A percentile compares a stretch with the other conserved stretches of the same genome.
These are phyloP conservation scores for Malus sylvestris DNA, from an alignment of 306 rosid genomes.

Conservation along the genomic window DNA sequence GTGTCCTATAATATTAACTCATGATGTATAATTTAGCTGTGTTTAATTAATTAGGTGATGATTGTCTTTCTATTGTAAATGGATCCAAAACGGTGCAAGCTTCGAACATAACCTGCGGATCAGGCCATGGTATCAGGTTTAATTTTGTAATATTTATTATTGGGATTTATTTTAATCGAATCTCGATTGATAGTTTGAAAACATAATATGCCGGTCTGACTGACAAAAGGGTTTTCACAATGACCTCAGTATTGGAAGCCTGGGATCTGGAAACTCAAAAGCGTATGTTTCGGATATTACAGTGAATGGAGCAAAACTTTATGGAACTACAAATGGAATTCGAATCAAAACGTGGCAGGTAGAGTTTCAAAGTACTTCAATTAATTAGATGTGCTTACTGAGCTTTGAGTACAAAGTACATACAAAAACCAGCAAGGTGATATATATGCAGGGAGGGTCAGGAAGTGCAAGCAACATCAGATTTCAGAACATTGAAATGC, in stretches of 20 bases:
- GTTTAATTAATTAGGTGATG: slow-evolving; percentile 35
- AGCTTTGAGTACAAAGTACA: background rate
- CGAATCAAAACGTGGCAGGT: slow-evolving; percentile 74
- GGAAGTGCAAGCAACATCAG: slow-evolving; percentile 58
- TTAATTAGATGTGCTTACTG: background rate
- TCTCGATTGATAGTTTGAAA: background rate
- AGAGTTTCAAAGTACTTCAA: background rate
- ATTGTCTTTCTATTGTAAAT: slow-evolving; percentile 55
- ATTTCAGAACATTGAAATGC: slow-evolving; percentile 57
- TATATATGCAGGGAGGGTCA: slow-evolving; percentile 58
- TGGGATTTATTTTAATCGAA: too few relatives aligned
- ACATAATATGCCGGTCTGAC: background rate
- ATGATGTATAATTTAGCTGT: too few relatives aligned
- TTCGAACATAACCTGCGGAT: slow-evolving; percentile 47
- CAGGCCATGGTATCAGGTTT: slow-evolving; percentile 74
- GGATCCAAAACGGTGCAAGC: slow-evolving; percentile 45
- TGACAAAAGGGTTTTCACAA: background rate
- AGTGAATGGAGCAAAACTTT: slow-evolving; percentile 45
- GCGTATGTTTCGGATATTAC: slow-evolving; percentile 46
- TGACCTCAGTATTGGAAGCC: slow-evolving; percentile 60
- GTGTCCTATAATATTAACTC: too few relatives aligned
- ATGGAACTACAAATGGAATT: slow-evolving; percentile 68
- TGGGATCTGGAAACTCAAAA: slow-evolving; percentile 49
- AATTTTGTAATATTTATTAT: background rate
- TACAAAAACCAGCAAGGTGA: background rate